Percentiles rank a stretch among this genome's conserved stretches.
These are phyloP conservation scores for Capsicum chinense DNA, from an alignment of 257 asterid species.

Conservation along the genomic window DNA sequence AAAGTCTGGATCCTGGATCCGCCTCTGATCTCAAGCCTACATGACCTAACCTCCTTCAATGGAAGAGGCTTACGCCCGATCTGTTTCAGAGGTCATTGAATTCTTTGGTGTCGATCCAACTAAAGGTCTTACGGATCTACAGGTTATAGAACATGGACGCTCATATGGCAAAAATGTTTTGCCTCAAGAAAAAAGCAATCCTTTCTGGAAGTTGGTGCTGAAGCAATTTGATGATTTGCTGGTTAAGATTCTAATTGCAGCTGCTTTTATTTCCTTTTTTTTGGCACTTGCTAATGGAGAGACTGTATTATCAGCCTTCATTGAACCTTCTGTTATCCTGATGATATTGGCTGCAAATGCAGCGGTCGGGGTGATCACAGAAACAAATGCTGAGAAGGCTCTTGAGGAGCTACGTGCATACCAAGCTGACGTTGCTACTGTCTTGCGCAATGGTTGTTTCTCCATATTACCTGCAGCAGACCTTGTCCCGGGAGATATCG, in stretches of 20 bases:
- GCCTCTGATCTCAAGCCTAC: too few species aligned
- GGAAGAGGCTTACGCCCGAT: slow-evolving; percentile 95
- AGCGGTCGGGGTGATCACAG: slow-evolving; percentile 97
- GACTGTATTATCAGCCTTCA: slow-evolving; percentile 90
- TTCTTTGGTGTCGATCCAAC: slow-evolving; percentile 78
- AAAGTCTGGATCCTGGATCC: too few species aligned
- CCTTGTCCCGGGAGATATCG: slow-evolving; percentile 98
- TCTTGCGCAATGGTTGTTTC: slow-evolving; percentile 89
- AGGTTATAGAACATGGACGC: slow-evolving; percentile 77
- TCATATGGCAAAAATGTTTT: slow-evolving; percentile 66
- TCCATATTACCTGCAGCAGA: slow-evolving; percentile 94
- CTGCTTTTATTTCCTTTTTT: slow-evolving; percentile 85
- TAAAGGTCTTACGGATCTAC: slow-evolving; percentile 78
- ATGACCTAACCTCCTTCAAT: slow-evolving; percentile 42
- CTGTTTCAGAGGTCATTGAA: slow-evolving; percentile 78
- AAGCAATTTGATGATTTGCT: slow-evolving; percentile 98
- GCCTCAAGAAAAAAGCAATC: slow-evolving; percentile 40
- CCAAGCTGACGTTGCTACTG: slow-evolving; percentile 99
- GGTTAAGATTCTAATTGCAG: slow-evolving; percentile 93
- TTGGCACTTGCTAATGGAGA: slow-evolving; percentile 96
- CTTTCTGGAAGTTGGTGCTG: slow-evolving; percentile 93
- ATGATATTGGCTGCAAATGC: slow-evolving; percentile 99
- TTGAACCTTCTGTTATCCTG: slow-evolving; percentile 97
- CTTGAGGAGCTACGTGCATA: slow-evolving; percentile 99
- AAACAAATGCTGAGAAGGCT: slow-evolving; percentile 99